phyloP scores from a whole-genome alignment of 495 filamentous ascomycete genomes.

The Aspergillus ellipticus region DNA sequence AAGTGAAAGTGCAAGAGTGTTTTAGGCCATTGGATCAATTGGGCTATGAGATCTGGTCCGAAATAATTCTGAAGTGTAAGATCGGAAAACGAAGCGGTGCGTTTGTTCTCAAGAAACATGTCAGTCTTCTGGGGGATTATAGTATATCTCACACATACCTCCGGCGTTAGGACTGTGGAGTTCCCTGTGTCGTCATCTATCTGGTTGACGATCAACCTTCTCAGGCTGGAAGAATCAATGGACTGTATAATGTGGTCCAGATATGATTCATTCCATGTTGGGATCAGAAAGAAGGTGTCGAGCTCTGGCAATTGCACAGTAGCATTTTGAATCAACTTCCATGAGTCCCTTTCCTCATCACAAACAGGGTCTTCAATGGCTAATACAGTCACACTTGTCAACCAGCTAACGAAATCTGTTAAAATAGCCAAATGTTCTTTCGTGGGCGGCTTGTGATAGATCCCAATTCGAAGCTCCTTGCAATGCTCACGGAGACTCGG shows the following conservation, averaged over 20 bases:
- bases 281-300: too few species aligned
- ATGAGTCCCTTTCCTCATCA: neutral
- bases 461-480: neutral
- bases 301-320: too few species aligned
- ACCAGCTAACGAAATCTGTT: neutral
- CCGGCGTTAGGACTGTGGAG: too few species aligned
- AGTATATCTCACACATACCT: too few species aligned
- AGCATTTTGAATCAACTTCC: neutral
- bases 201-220: too few species aligned
- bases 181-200: too few species aligned
- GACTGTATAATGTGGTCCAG: too few species aligned
- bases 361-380: neutral
- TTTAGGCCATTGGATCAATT: neutral
- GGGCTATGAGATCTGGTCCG: neutral
- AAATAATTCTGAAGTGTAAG: neutral
- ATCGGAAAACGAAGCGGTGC: neutral
- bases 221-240: too few species aligned
- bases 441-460: neutral
- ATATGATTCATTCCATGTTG: too few species aligned
- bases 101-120: neutral
- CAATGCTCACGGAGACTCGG: neutral
- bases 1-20: neutral
- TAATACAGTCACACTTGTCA: neutral
- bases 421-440: neutral
- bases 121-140: too few species aligned